Evolutionary conservation across 1,284 basidiomycete species (phyloP), one percentile per base, ranked within the genome.

Genomic region (Vanrija humicola): DNA sequence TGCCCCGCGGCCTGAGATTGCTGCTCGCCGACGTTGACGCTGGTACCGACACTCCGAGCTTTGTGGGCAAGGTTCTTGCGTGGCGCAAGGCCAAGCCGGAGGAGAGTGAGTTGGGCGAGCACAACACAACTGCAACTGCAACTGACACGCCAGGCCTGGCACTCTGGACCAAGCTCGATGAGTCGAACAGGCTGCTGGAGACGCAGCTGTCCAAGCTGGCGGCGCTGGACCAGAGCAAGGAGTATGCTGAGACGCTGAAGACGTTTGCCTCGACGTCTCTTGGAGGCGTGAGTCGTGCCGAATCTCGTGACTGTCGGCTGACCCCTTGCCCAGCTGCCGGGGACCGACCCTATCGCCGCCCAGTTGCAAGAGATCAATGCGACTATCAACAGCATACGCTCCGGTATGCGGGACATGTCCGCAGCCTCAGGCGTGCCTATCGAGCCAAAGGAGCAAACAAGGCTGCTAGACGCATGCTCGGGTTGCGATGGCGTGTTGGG

Each of bases 1-100:
- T 97, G 21, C 93, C 93, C 1, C 88, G 87, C 0, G 78, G 85
- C 46, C 85, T 89, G 18, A 81, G 89, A 42, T 81, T 97, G 34
- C 82, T 96, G 75, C 81, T 97, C 29, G 94, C 91, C 23, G 93
- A 97, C 68, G 90, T 97, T 6, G 89, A 94, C 66, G 89, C 89
- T 3, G 93, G 93, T 10, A 93, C 88, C 63, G 88, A 96, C 69
- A 96, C 94, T 1, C 94, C 94, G 1, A 89, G 88, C 46, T 83
- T 96, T 51, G 90, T 93, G 5, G 85, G 88, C 28, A 87, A 90
- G 72, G 93, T 97, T 1, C 77, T 94, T 55, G 85, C 84, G 66
- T 97, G 93, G 93, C 82, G 89, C 56, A 82, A 85, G 68, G 81
- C 83, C 57, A 78, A 84, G 56, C 72, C 77, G 14, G 79, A 77